These are phyloP conservation scores for Ochromonas danica DNA, from an alignment of 108 stramenopile species.

Conservation along the genomic window DNA sequence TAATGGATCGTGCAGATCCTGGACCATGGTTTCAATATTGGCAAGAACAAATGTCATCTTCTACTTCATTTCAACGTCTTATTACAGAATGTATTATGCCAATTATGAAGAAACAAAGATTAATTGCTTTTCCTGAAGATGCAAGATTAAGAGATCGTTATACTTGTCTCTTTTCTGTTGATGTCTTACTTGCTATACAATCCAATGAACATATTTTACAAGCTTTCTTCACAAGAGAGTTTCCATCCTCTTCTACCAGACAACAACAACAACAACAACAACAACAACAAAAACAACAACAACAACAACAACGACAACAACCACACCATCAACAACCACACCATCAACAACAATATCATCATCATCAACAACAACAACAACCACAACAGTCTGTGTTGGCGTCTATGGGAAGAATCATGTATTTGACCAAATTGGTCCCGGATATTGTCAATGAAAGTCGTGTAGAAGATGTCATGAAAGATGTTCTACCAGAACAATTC, in stretches of 20 bases:
- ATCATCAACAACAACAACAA: too few species aligned
- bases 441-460: neutral
- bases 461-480: neutral
- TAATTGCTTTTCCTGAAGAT: slow-evolving; percentile 33
- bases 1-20: neutral
- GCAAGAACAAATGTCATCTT: neutral
- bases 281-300: too few species aligned
- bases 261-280: neutral
- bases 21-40: neutral
- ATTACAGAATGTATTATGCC: neutral
- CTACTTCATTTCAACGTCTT: slow-evolving; percentile 20
- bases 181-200: slow-evolving; percentile 1
- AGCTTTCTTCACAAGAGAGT: neutral
- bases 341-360: neutral
- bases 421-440: neutral
- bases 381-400: neutral
- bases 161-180: neutral
- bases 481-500: slow-evolving; percentile 8
- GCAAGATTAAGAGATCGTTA: slow-evolving; percentile 2
- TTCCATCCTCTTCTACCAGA: too few species aligned
- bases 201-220: neutral
- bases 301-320: neutral
- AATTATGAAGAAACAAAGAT: neutral
- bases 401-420: neutral
- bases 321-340: neutral